Base-by-base conservation (phyloP, 805 yeast species). In the Candida ficus region DNA sequence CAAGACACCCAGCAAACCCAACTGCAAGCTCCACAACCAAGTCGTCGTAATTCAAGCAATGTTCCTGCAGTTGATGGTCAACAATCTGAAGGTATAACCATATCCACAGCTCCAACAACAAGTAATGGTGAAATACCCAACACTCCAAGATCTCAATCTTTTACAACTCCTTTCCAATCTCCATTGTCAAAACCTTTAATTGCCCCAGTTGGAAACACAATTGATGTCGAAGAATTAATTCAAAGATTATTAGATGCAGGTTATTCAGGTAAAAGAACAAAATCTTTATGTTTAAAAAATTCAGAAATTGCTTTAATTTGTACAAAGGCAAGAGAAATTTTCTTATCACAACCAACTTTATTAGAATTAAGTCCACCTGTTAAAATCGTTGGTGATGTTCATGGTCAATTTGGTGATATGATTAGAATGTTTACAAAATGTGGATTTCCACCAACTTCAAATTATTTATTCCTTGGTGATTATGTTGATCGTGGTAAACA, bases 401-500 rank as follows among this genome's bases (percentile, higher is more conserved):
- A 91, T 66, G 99, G 99, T 42, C 99, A 91, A 68, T 91, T 91
- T 67, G 91, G 91, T 62, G 99, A 91, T 67, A 77, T 91, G 57
- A 76, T 91, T 62, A 83, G 99, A 67, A 77, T 93, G 57, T 91
- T 91, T 58, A 98, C 93, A 70, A 90, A 91, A 61, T 97, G 99
- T 56, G 99, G 98, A 3, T 91, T 93, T 74, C 99, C 99, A 2
- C 99, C 99, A 12, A 97, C 93, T 65, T 95, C 98, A 17, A 91
- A 91, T 71, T 91, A 91, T 70, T 71, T 91, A 56, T 91, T 91
- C 62, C 68, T 91, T 44, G 99, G 99, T 50, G 99, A 91, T 73
- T 91, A 91, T 61, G 99, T 91, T 53, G 99, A 91, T 71, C 83
- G 99, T 73, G 99, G 99, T 58, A 89, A 90, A 63, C 98, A 93